Evolutionary conservation across 1,284 basidiomycete genomes (phyloP), one percentile per base, ranked within the genome.

Genomic region (Fomitopsis betulina): DNA sequence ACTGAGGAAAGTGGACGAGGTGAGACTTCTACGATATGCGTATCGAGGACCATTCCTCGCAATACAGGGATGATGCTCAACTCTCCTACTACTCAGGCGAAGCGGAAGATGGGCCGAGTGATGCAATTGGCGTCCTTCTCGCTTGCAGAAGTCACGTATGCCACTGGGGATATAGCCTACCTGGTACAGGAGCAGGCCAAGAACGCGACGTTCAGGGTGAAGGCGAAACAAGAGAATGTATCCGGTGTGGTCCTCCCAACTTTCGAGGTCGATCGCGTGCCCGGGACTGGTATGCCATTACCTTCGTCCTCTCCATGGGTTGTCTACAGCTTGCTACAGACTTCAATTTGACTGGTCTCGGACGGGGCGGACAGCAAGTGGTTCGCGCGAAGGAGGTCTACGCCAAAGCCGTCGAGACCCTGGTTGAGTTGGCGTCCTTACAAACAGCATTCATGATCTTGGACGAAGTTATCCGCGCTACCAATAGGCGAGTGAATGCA

Each of bases 81-180:
- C 13, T 12, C 25, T 21, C 25, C 17, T 47, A 15, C 25, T 30
- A 21, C 45, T 15, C 50, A 96, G 93, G 96, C 97, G 17, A 99
- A 99, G 75, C 87, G 95, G 60, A 95, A 98, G 79, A 99, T 99
- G 97, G 97, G 97, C 40, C 83, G 91, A 63, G 96, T 99, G 32
- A 97, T 99, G 87, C 97, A 99, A 73, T 81, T 97, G 54, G 97
- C 97, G 17, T 97, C 96, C 49, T 98, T 99, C 82, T 96, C 94
- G 43, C 89, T 99, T 74, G 97, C 97, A 1, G 97, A 99, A 74
- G 97, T 99, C 61, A 95, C 94, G 30, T 99, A 99, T 76, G 88
- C 95, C 37, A 97, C 96, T 5, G 95, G 95, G 62, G 96, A 99
- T 70, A 98, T 99, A 67, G 87, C 93, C 32, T 99, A 98, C 76